Evolutionary conservation across 1,284 basidiomycete genomes (phyloP).

Genomic region (Melampsora larici-populina): DNA sequence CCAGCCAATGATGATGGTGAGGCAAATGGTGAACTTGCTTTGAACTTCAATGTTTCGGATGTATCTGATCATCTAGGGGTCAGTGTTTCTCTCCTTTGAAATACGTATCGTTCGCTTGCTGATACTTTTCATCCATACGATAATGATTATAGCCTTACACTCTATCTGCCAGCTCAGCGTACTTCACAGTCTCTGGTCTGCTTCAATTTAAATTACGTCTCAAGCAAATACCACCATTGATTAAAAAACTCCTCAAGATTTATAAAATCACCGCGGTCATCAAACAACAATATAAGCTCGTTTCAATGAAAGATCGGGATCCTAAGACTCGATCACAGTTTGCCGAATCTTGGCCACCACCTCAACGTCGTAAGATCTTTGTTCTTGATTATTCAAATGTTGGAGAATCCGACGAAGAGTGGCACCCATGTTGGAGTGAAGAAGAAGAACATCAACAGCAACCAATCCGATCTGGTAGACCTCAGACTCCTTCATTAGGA

Average conservation of each 20-base stretch:
- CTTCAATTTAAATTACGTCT: slow-evolving; percentile 21
- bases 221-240: slow-evolving; percentile 6
- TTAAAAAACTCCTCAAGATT: slow-evolving; percentile 27
- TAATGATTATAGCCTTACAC: slow-evolving; percentile 8
- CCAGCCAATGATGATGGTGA: slow-evolving; percentile 16
- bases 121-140: not conserved
- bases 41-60: slow-evolving; percentile 19
- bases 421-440: not conserved
- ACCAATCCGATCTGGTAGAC: not conserved
- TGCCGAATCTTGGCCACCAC: slow-evolving; percentile 38
- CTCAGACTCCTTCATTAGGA: not conserved
- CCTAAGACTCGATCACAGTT: not conserved
- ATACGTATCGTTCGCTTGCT: not conserved
- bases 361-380: slow-evolving; percentile 16
- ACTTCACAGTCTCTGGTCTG: slow-evolving; percentile 37
- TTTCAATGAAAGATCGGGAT: slow-evolving; percentile 30
- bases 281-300: slow-evolving; percentile 30
- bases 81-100: not conserved
- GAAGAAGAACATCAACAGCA: not conserved
- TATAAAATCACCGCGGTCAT: slow-evolving; percentile 28
- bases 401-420: not conserved
- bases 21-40: not conserved
- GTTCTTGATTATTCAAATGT: slow-evolving; percentile 32
- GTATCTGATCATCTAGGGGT: slow-evolving; percentile 29
- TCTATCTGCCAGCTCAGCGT: slow-evolving; percentile 31